phyloP scores from a whole-genome alignment of 495 filamentous ascomycete genomes.

The Diplogelasinospora grovesii region DNA sequence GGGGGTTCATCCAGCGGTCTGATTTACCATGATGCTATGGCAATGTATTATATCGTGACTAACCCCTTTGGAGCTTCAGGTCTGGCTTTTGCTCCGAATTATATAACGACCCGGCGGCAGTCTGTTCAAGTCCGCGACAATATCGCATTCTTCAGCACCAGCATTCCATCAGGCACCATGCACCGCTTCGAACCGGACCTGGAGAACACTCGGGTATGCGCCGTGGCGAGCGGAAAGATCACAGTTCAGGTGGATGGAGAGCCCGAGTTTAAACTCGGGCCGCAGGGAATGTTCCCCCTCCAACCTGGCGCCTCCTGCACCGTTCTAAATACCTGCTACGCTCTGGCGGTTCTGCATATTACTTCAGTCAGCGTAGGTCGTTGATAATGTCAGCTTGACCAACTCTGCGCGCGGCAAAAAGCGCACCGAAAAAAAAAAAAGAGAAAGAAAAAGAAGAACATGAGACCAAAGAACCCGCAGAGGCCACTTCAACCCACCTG shows the following conservation, averaged over 20 bases:
- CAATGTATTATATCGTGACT: too few relatives aligned
- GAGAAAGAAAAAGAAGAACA: too few relatives aligned
- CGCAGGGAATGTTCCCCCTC: conserved; percentile 21
- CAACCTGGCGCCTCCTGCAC: conserved; percentile 12
- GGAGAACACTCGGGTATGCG: conserved; percentile 18
- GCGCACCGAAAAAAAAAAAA: too few relatives aligned
- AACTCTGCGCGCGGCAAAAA: too few relatives aligned
- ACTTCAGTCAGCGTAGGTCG: conserved; percentile 8
- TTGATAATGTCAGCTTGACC: too few relatives aligned
- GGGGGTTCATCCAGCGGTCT: too few relatives aligned
- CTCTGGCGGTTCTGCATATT: conserved; percentile 24
- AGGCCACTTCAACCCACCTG: too few relatives aligned
- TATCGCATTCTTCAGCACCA: conserved; percentile 17
- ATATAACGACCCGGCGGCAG: too few relatives aligned
- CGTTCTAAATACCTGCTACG: conserved; percentile 21
- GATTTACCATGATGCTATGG: too few relatives aligned
- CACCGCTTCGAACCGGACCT: conserved; percentile 10
- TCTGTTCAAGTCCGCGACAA: conserved; percentile 12
- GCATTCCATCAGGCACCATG: conserved; percentile 19
- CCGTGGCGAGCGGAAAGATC: conserved; percentile 22
- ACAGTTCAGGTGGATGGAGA: conserved; percentile 18
- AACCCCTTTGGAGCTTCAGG: too few relatives aligned
- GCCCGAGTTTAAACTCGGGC: conserved; percentile 21
- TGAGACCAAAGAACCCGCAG: too few relatives aligned
- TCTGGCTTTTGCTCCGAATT: conserved; percentile 24